These are phyloP conservation scores for Trichoderma oligosporum DNA, from an alignment of 2,329 filamentous ascomycete species.

Conservation along the genomic window DNA sequence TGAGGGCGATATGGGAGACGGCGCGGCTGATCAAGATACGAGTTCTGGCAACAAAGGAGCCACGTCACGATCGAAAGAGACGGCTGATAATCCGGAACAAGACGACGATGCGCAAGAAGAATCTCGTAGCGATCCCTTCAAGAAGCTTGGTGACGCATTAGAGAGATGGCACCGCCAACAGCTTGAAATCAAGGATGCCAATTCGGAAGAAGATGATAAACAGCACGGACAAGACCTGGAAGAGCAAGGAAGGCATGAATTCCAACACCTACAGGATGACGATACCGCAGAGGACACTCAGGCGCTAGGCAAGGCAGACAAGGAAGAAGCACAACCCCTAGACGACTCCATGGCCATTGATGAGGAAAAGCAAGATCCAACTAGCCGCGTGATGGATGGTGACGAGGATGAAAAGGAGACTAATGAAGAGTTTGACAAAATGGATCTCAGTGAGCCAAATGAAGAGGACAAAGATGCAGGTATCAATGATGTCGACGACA, in stretches of 20 bases:
- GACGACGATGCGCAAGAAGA: constrained; percentile 44
- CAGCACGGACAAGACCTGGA: constrained; percentile 49
- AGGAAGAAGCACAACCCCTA: constrained; percentile 80
- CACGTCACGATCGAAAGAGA: constrained; percentile 46
- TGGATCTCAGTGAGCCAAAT: constrained; percentile 38
- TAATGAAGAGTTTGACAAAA: constrained; percentile 44
- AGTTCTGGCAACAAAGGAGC: constrained; percentile 61
- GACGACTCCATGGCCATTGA: constrained; percentile 89
- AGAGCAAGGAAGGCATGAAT: constrained; percentile 75
- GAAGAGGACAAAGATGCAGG: constrained; percentile 37
- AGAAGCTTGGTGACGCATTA: constrained; percentile 87
- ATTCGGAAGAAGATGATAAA: constrained; percentile 45
- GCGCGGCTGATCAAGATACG: constrained; percentile 60
- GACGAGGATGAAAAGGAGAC: constrained; percentile 44
- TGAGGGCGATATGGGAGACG: constrained; percentile 62
- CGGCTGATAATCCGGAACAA: constrained; percentile 44
- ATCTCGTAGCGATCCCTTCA: constrained; percentile 67
- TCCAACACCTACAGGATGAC: constrained; percentile 88
- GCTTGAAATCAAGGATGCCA: constrained; percentile 66
- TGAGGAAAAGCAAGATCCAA: constrained; percentile 55
- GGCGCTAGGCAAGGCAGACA: constrained; percentile 80
- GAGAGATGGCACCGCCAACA: constrained; percentile 91
- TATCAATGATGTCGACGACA: constrained; percentile 50
- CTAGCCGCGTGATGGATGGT: constrained; percentile 51
- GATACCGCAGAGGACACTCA: constrained; percentile 80